Evolutionary conservation across 495 filamentous ascomycete species (phyloP).

Genomic region (Daldinia grandis): DNA sequence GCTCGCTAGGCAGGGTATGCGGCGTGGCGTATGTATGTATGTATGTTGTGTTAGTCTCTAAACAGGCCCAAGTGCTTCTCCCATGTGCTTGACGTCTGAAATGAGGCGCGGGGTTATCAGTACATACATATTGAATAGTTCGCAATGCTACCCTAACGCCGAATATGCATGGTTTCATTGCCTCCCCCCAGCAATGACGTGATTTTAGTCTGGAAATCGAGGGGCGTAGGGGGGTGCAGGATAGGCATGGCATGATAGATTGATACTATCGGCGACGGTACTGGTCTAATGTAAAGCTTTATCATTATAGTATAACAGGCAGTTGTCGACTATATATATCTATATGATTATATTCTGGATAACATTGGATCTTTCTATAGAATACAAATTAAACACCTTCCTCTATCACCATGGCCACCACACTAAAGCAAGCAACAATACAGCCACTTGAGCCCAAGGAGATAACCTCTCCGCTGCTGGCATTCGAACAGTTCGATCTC

Average conservation of each 20-base stretch:
- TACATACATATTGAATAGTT: not conserved
- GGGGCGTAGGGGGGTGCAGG: not conserved
- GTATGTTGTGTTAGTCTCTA: not conserved
- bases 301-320: too few species aligned
- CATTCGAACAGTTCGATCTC: slow-evolving; percentile 44
- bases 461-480: slow-evolving; percentile 21
- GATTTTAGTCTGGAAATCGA: slow-evolving; percentile 26
- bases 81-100: not conserved
- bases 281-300: not conserved
- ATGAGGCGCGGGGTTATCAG: slow-evolving; percentile 16
- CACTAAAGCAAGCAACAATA: slow-evolving; percentile 4
- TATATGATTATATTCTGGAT: too few species aligned
- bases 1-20: not conserved
- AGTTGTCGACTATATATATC: too few species aligned
- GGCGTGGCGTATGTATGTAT: too few species aligned
- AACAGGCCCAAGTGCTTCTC: not conserved
- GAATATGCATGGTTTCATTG: slow-evolving; percentile 10
- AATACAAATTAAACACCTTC: not conserved
- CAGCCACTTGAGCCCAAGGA: slow-evolving; percentile 7
- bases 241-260: slow-evolving; percentile 17
- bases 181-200: slow-evolving; percentile 13
- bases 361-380: not conserved
- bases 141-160: slow-evolving; percentile 15
- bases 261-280: not conserved
- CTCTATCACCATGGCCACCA: slow-evolving; percentile 19